Conservation (phyloP, 2,329 filamentous ascomycete species). For the Fusarium beomiforme region DNA sequence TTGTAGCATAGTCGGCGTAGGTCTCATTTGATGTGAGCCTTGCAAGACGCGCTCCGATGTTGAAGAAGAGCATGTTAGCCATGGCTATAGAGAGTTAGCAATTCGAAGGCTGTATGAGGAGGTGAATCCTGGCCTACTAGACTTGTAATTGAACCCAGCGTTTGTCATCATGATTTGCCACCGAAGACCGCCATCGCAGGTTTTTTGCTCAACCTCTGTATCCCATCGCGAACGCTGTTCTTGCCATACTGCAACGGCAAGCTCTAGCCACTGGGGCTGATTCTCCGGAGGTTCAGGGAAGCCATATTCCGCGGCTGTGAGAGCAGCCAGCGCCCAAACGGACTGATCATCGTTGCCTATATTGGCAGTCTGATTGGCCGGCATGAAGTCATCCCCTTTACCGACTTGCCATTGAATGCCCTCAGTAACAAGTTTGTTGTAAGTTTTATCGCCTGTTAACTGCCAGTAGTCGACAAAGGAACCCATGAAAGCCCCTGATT, state of each 20-base stretch:
- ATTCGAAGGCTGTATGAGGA: fast-evolving
- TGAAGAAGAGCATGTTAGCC: slow-evolving; percentile 70
- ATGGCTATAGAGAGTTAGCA: slow-evolving; percentile 52
- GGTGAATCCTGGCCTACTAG: slow-evolving; percentile 51
- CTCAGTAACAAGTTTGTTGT: slow-evolving; percentile 66
- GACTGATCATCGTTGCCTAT: slow-evolving; percentile 74
- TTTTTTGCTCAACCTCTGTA: slow-evolving; percentile 58
- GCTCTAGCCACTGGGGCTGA: slow-evolving; percentile 67
- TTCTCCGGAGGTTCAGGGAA: slow-evolving; percentile 65
- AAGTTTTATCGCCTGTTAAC: slow-evolving; percentile 70
- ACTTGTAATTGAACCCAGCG: slow-evolving; percentile 81
- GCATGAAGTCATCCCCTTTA: slow-evolving; percentile 66
- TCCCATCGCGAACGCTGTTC: slow-evolving; percentile 57
- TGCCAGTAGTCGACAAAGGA: slow-evolving; percentile 76
- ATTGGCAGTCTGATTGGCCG: slow-evolving; percentile 63
- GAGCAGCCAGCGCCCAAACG: slow-evolving; percentile 75
- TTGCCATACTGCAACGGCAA: slow-evolving; percentile 67
- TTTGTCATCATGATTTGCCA: slow-evolving; percentile 83
- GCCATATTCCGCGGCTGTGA: slow-evolving; percentile 72
- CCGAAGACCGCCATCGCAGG: slow-evolving; percentile 64
- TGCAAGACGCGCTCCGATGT: slow-evolving; percentile 73
- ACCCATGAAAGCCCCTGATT: slow-evolving; percentile 74
- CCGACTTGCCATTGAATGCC: slow-evolving; percentile 68
- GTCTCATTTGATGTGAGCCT: slow-evolving; percentile 74
- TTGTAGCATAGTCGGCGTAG: slow-evolving; percentile 70